Evolutionary conservation across 2,329 filamentous ascomycete species (phyloP), one percentile per base, ranked within the genome.

Genomic region (Rachicladosporium sp.): DNA sequence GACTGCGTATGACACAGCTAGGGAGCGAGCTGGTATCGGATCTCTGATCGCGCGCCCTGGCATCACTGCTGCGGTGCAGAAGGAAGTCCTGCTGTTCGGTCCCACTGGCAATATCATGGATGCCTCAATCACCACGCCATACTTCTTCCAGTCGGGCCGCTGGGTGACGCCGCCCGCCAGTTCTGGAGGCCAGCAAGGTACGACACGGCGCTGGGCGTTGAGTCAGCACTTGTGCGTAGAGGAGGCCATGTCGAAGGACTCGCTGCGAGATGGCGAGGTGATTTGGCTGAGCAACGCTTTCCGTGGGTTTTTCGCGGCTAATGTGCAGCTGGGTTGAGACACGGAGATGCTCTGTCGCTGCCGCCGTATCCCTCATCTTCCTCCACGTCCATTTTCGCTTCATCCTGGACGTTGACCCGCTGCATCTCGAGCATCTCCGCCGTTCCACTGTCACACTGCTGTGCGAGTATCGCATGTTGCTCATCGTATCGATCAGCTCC

Each of bases 251-350:
- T 59, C 58, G n/a, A 66, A 66, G 2, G 63, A 69, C 9, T 77
- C 77, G 5, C 58, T 94, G 9, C 55, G 68, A 3, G 69, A 84
- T 46, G 83, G 80, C 1, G 88, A 95, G 58, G 70, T 79, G 38
- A 82, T 88, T 45, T 93, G 86, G 82, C 64, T 95, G 38, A 94
- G 87, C 59, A 95, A 89, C 59, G 87, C 83, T 0, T 81, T 89
- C 1, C 73, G 82, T 47, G 89, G 89, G 0, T 94, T 93, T 47
- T 60, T 55, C 38, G 46, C 46, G 10, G 54, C 52, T 6, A 44
- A 43, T 11, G 51, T 54, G 23, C 23, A 27, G 23, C 23, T 27
- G 23, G 23, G 23, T 6, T 27, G 23, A 27, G 23, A 27, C 4
- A 7, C 2, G 23, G 6, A 27, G 7, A 27, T 2, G 23, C 6